Evolutionary conservation across 2,329 filamentous ascomycete species (phyloP), one percentile per base, ranked within the genome.

Genomic region (Apiospora sp.): DNA sequence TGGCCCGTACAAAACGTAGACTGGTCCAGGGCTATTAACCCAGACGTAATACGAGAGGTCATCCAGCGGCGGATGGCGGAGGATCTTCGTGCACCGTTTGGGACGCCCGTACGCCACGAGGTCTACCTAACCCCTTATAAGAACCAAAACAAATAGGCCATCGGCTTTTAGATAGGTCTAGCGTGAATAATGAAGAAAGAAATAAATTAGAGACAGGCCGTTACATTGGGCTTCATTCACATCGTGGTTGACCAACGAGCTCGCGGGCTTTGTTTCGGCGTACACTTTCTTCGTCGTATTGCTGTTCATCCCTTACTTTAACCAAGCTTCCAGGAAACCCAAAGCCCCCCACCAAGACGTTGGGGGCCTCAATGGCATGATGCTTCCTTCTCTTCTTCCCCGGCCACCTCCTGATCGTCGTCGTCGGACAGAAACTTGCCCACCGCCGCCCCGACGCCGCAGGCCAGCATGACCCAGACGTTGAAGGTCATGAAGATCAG

Each of bases 401-500:
- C 58, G 3, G 8, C 10, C 4, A 34, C 22, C 6, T n/a, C 67
- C 67, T 69, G 16, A 16, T 69, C 44, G n/a, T 48, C 43, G 14
- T 68, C 43, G 5, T 14, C 67, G 10, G 48, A 69, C 19, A 46
- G 22, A 16, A 49, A 69, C 44, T 69, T 69, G 67, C 67, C 67
- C 27, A 34, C 67, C 27, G 44, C 44, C n/a, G 67, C 67, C 27
- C 67, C 67, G 19, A 49, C 67, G 3, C 67, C 48, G 14, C 67
- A 69, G 4, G 67, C 67, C 27, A 69, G 67, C 67, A 69, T 69
- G 67, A 69, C 27, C 67, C 67, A 69, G 44, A 69, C 67, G 67
- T 69, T 69, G 67, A 46, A 69, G 44, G 67, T 69, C 67, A 69
- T 69, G 67, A 69, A 69, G 43, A 69, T 69, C 27, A 69, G 67